Conservation (phyloP, 352 stramenopile genomes). For the Phytophthora sp. region DNA sequence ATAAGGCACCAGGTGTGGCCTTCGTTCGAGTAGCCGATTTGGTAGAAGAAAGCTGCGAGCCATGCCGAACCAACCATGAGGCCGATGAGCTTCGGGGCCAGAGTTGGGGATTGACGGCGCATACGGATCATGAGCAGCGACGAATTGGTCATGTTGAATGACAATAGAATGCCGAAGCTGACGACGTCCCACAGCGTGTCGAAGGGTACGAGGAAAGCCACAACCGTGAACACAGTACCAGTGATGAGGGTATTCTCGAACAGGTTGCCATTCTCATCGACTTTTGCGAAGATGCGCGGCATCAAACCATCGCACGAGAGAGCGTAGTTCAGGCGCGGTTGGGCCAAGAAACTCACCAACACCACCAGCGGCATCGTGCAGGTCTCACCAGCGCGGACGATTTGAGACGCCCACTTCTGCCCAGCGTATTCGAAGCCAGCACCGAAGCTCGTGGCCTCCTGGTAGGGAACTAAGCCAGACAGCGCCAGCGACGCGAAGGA, state of each 20-base stretch:
- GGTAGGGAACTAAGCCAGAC: constrained; percentile 69
- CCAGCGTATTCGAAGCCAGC: constrained; percentile 48
- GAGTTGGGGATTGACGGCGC: constrained; percentile 53
- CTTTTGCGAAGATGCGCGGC: constrained; percentile 89
- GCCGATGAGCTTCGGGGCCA: constrained; percentile 50
- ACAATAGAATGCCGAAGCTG: constrained; percentile 88
- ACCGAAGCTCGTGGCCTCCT: constrained; percentile 44
- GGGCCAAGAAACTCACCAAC: constrained; percentile 92
- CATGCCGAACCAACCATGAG: constrained; percentile 44
- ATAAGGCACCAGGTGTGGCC: constrained; percentile 37
- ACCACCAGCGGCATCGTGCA: constrained; percentile 95
- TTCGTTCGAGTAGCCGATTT: constrained; percentile 72
- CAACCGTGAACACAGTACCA: constrained; percentile 65
- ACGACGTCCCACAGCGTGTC: constrained; percentile 87
- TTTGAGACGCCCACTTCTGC: constrained; percentile 49
- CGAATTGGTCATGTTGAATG: constrained; percentile 87
- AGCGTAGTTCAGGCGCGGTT: constrained; percentile 93
- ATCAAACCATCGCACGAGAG: constrained; percentile 94
- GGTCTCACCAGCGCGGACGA: constrained; percentile 62
- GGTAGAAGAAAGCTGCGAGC: constrained; percentile 66
- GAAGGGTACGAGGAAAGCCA: constrained; percentile 83
- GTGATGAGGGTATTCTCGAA: constrained; percentile 81
- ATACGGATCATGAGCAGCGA: constrained; percentile 80
- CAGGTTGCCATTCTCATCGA: constrained; percentile 82
- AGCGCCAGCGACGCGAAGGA: constrained; percentile 87